Percentiles rank a stretch among this genome's conserved stretches.
Evolutionary conservation across 495 filamentous ascomycete genomes (phyloP).

Genomic region (Xylaria grammica): DNA sequence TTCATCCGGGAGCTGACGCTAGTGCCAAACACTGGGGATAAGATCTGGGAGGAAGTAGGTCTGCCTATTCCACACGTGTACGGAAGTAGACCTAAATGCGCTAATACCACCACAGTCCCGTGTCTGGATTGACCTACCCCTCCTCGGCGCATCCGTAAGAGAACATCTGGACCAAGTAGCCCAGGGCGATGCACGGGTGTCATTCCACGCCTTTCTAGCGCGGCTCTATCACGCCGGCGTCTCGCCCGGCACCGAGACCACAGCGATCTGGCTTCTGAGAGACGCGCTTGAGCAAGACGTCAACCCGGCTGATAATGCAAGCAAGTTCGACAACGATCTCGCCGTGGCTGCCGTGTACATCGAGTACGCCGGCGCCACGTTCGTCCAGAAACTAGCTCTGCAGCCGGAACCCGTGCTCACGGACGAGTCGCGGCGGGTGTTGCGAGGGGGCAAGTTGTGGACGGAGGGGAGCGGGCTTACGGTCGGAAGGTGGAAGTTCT

Average conservation of each 20-base stretch:
- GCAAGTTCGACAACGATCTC: slow-evolving; percentile 17
- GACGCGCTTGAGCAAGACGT: slow-evolving; percentile 27
- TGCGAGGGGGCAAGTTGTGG: slow-evolving; percentile 28
- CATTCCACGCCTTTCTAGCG: slow-evolving; percentile 34
- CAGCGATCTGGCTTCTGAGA: slow-evolving; percentile 34
- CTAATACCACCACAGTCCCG: slow-evolving; percentile 15
- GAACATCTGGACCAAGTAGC: slow-evolving; percentile 23
- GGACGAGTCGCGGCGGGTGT: slow-evolving; percentile 19
- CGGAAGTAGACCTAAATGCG: not conserved
- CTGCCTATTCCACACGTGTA: not conserved
- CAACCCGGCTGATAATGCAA: not conserved
- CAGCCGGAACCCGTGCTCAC: slow-evolving; percentile 26
- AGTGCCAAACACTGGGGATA: slow-evolving; percentile 27
- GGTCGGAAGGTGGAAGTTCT: slow-evolving; percentile 32
- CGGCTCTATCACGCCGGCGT: slow-evolving; percentile 29
- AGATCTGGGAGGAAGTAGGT: slow-evolving; percentile 32
- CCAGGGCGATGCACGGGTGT: slow-evolving; percentile 13
- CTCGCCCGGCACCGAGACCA: slow-evolving; percentile 9
- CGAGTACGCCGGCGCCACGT: slow-evolving; percentile 30
- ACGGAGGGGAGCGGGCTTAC: slow-evolving; percentile 25
- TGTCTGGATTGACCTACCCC: slow-evolving; percentile 31
- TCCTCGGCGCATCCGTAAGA: slow-evolving; percentile 26
- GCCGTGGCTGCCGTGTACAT: slow-evolving; percentile 33
- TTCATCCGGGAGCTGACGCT: slow-evolving; percentile 31
- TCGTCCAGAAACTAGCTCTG: slow-evolving; percentile 25